These are phyloP conservation scores for Chlamydomonas asymmetrica DNA, from an alignment of 139 green algal species.

Conservation along the genomic window DNA sequence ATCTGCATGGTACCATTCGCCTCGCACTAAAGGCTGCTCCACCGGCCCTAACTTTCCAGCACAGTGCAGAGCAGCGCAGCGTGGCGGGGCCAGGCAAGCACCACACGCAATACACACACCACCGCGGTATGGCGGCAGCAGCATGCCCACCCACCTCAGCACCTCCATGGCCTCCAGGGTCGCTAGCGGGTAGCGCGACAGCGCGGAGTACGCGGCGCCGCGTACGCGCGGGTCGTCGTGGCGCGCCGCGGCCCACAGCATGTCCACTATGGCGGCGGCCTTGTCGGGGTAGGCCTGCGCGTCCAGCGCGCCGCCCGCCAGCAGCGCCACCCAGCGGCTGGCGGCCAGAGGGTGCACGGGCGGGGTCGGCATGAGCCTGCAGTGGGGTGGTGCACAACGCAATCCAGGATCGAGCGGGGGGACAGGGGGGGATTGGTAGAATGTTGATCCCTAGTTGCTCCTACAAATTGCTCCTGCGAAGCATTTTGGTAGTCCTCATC, in stretches of 20 bases:
- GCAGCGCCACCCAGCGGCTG: conserved; percentile 48
- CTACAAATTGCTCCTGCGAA: no score
- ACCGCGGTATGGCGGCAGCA: no score
- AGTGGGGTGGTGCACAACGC: no score
- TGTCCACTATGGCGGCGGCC: conserved; percentile 21
- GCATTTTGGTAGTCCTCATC: no score
- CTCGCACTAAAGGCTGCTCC: not conserved
- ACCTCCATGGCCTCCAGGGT: conserved; percentile 39
- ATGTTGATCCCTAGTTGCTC: no score
- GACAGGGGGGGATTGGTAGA: no score
- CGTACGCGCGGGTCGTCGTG: conserved; percentile 43
- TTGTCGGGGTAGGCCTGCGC: conserved; percentile 32
- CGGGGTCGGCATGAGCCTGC: no score
- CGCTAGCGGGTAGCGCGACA: conserved; percentile 37
- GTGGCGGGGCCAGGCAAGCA: no score
- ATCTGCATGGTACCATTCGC: not conserved
- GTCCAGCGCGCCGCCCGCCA: conserved; percentile 43
- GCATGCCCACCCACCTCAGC: no score
- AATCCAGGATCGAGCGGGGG: no score
- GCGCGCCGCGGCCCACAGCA: conserved; percentile 35
- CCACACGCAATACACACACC: no score
- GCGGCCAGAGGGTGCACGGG: conserved; percentile 36
- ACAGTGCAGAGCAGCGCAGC: conserved; percentile 1
- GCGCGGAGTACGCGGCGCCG: conserved; percentile 34
- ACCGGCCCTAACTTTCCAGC: no score